Evolutionary conservation across 2,329 filamentous ascomycete species (phyloP), one percentile per base, ranked within the genome.

Genomic region (Nothomitra cinnamomea): DNA sequence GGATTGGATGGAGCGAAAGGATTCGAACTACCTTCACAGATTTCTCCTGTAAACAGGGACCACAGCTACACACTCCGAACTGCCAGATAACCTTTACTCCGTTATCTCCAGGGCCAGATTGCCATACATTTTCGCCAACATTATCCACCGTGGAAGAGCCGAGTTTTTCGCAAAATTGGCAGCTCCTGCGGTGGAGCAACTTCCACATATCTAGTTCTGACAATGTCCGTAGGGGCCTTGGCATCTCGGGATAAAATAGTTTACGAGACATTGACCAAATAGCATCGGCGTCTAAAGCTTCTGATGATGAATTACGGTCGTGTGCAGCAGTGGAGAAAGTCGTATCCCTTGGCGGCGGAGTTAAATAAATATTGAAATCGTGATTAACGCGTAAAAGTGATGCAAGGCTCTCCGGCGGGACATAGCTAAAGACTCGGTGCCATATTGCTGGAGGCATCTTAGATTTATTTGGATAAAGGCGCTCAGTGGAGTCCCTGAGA

Each of bases 181-280:
- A 94, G 53, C 63, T 67, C 28, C 63, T 69, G 49, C 77, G 75
- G 64, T 78, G 80, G 36, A 79, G 72, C 51, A 92, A 69, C 61
- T 76, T 77, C 77, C 86, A 87, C 84, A 89, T 89, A 42, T 82
- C 77, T 58, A 85, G 70, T 65, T 92, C 86, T 42, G 77, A 77
- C 62, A 75, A 77, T 55, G 73, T 75, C 52, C 70, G 69, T 51
- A 90, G 71, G 25, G 85, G 85, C 54, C 74, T 73, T 48, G 86
- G 86, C 70, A 88, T 78, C 58, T 75, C 75, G 24, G 78, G 78
- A 69, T 78, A 77, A 64, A 78, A 81, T 19, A 70, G 67, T 60
- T 79, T 79, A 62, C 85, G 78, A 60, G 85, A 83, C 58, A 73
- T 70, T 63, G 76, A 76, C 85, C 85, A 90, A 60, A 90, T 79